Evolutionary conservation across 2,329 filamentous ascomycete species (phyloP).

Genomic region (Fusarium decemcellulare): DNA sequence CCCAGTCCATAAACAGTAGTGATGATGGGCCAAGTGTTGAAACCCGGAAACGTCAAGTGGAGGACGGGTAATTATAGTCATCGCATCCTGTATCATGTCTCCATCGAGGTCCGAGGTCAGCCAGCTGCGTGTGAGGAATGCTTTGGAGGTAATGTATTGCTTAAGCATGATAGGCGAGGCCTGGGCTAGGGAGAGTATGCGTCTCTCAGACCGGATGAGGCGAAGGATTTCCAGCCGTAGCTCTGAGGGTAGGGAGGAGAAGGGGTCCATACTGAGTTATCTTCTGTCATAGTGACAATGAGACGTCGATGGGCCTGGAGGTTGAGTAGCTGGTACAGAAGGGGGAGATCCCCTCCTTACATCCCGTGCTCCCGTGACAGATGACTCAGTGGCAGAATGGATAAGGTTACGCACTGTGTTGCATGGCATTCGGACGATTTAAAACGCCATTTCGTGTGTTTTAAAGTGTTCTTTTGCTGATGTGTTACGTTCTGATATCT

Average conservation of each 20-base stretch:
- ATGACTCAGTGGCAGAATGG: too few relatives aligned
- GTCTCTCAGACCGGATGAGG: not conserved
- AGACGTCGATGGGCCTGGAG: not conserved
- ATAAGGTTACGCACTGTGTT: too few relatives aligned
- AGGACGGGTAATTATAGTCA: constrained; percentile 23
- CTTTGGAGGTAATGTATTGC: constrained; percentile 15
- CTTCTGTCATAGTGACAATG: not conserved
- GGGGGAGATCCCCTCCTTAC: too few relatives aligned
- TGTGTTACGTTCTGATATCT: too few relatives aligned
- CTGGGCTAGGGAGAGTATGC: not conserved
- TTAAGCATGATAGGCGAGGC: constrained; percentile 28
- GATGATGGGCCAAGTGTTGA: not conserved
- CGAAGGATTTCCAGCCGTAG: constrained; percentile 5
- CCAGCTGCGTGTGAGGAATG: not conserved
- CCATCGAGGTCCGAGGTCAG: constrained; percentile 21
- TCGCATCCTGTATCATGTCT: constrained; percentile 28
- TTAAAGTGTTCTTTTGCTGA: too few relatives aligned
- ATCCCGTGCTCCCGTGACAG: too few relatives aligned
- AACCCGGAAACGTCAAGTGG: not conserved
- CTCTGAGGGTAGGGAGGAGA: constrained; percentile 17
- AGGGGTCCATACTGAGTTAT: constrained; percentile 9
- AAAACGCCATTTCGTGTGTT: too few relatives aligned
- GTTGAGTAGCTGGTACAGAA: too few relatives aligned
- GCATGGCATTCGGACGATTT: too few relatives aligned
- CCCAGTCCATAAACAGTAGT: constrained; percentile 3